Evolutionary conservation across 108 stramenopile species (phyloP), one percentile per base, ranked within the genome.

Genomic region (Cyclotella atomus): DNA sequence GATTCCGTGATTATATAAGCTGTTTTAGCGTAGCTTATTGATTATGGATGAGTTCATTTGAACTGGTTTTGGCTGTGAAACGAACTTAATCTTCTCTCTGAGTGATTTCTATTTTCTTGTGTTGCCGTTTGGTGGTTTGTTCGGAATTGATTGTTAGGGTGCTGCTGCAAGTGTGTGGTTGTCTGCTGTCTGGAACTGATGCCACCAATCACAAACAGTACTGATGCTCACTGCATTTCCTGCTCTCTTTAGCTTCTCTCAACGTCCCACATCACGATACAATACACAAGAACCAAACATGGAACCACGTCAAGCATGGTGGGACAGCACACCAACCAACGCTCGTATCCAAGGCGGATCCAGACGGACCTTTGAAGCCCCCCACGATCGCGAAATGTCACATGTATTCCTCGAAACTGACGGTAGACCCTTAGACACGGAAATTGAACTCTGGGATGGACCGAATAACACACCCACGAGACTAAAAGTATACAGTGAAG

Each of bases 391-490:
- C 2, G 68, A 69, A 14, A 23, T 33, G 44, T 75, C 74, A 0
- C 79, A 75, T 43, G 47, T 77, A 15, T 72, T 77, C 28, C 52
- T 85, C 16, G 71, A 81, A 49, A 79, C 73, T 6, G 83, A 85
- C 29, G 82, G 79, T 3, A 47, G 81, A 21, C 85, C 85, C 0
- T 27, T 85, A 8, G 62, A 76, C 53, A 73, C 75, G 8, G 63
- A 74, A 33, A 44, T 85, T 44, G 73, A 85, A 30, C 36, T 85
- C 0, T 83, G 79, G 82, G 78, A 85, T 21, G 85, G 85, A 38
- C 85, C 85, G 10, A 73, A 85, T 57, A 83, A 85, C 50, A 80
- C 85, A 23, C 72, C 82, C 1, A 79, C 73, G 0, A 65, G 19
- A 17, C 34, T 85, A 45, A 78, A 72, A 53, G 75, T 85, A 3